Evolutionary conservation across 2,329 filamentous ascomycete species (phyloP).

Genomic region (Leptographium wingfieldii): DNA sequence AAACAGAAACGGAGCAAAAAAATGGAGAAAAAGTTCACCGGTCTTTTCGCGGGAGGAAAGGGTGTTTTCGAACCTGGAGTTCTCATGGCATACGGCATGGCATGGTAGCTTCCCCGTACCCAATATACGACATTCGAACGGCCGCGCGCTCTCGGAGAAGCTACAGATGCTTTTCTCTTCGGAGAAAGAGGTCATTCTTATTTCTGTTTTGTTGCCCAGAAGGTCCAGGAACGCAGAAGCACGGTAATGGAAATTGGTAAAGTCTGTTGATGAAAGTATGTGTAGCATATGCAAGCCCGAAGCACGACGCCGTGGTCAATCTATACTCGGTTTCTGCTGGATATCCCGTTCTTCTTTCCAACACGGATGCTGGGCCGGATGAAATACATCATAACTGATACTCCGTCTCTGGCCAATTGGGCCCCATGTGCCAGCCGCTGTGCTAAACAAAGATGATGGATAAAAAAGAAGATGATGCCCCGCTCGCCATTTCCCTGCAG

Average conservation of each 20-base stretch:
- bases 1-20: conserved; percentile 16
- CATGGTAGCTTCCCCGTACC: conserved; percentile 26
- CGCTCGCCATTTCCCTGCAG: neutral
- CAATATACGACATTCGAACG: conserved; percentile 6
- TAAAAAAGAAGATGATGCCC: conserved; percentile 1
- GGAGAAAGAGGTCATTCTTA: neutral
- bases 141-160: neutral
- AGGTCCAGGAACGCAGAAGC: neutral
- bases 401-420: conserved; percentile 3
- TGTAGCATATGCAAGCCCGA: neutral
- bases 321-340: neutral
- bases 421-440: conserved; percentile 5
- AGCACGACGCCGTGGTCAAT: too few relatives aligned
- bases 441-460: conserved; percentile 7
- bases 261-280: neutral
- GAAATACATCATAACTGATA: conserved; percentile 4
- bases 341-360: neutral
- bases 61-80: conserved; percentile 28
- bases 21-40: neutral
- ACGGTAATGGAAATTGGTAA: neutral
- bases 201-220: neutral
- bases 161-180: neutral
- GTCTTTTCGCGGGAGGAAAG: conserved; percentile 4
- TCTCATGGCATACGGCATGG: conserved; percentile 24
- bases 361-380: neutral